Conservation (phyloP, 306 rosid species). For the Trifolium subterraneum region DNA sequence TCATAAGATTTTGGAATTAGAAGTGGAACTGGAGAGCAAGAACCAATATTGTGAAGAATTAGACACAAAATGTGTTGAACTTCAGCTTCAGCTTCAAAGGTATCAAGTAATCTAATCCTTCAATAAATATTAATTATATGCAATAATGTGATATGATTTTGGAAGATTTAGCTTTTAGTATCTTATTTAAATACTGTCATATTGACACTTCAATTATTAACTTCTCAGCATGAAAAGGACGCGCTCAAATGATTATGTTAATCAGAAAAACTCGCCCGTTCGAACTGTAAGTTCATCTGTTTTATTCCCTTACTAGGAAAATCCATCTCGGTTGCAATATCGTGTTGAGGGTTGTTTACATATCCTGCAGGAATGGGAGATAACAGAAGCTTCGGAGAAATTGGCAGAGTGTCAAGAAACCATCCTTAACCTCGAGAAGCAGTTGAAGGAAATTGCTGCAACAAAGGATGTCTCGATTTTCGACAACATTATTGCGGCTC, state of each 20-base stretch:
- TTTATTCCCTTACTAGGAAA: conserved; percentile 20
- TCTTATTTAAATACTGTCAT: conserved; percentile 33
- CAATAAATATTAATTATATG: conserved; percentile 20
- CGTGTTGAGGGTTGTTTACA: conserved; percentile 24
- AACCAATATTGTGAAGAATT: conserved; percentile 68
- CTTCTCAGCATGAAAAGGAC: conserved; percentile 57
- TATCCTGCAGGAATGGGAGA: conserved; percentile 80
- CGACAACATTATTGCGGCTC: conserved; percentile 58
- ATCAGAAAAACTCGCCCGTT: conserved; percentile 61
- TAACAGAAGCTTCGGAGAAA: conserved; percentile 89
- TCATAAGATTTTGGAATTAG: conserved; percentile 62
- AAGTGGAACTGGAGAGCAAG: conserved; percentile 70
- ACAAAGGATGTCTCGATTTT: conserved; percentile 70
- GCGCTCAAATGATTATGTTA: conserved; percentile 35
- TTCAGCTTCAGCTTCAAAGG: conserved; percentile 87
- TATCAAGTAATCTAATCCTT: conserved; percentile 37
- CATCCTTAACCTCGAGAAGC: conserved; percentile 85
- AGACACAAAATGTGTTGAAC: conserved; percentile 76
- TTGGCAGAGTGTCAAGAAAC: conserved; percentile 98
- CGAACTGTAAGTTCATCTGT: conserved; percentile 66
- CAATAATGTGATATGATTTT: conserved; percentile 14
- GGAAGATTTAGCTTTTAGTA: conserved; percentile 30
- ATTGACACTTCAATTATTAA: conserved; percentile 33
- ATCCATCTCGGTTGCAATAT: not conserved
- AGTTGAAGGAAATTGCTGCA: conserved; percentile 81